Conservation (phyloP, 2,329 filamentous ascomycete genomes). For the Calonectria pauciramosa region DNA sequence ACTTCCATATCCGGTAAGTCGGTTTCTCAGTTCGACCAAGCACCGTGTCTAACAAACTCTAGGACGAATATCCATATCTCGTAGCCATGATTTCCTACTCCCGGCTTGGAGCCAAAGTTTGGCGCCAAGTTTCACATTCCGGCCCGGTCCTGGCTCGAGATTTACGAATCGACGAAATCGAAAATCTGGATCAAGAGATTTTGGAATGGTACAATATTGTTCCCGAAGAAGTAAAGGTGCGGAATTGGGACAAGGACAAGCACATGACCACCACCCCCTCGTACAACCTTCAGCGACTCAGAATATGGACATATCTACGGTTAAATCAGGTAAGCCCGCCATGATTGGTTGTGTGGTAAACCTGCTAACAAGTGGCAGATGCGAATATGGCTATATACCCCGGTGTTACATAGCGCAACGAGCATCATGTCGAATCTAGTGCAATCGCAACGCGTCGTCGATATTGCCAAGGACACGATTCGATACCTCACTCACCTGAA, state of each 20-base stretch:
- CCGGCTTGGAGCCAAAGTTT: conserved; percentile 86
- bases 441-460: conserved; percentile 81
- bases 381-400: conserved; percentile 89
- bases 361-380: conserved; percentile 60
- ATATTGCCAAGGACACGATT: conserved; percentile 83
- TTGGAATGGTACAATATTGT: conserved; percentile 88
- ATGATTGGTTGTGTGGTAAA: not conserved
- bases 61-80: conserved; percentile 77
- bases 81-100: conserved; percentile 89
- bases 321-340: conserved; percentile 76
- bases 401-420: conserved; percentile 85
- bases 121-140: conserved; percentile 82
- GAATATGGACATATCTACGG: conserved; percentile 87
- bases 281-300: conserved; percentile 79
- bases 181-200: conserved; percentile 85
- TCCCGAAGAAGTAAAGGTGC: conserved; percentile 71
- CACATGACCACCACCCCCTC: conserved; percentile 68
- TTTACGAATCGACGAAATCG: conserved; percentile 80
- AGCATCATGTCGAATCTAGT: conserved; percentile 83
- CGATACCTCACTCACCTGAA: conserved; percentile 79
- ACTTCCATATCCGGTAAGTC: conserved; percentile 81
- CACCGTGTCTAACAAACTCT: conserved; percentile 34
- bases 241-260: conserved; percentile 69
- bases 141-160: conserved; percentile 73
- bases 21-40: not conserved